Conservation (phyloP, 176 grass and related monocot species). For the Ensete ventricosum region DNA sequence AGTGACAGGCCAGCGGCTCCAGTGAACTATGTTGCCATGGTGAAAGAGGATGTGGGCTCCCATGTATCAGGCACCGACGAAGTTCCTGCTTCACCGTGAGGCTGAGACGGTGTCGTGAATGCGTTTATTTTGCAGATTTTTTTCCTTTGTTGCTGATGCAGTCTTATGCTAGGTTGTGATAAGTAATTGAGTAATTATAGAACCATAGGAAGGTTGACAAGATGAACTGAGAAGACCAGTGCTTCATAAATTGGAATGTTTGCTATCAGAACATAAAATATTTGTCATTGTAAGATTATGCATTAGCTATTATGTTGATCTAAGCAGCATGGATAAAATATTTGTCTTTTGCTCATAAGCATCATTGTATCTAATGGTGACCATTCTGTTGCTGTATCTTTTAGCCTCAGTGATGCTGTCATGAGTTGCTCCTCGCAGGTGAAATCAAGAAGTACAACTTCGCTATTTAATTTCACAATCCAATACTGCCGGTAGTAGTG, state of each 20-base stretch:
- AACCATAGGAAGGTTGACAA: neutral
- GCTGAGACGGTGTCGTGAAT: neutral
- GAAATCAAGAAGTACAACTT: too few relatives aligned
- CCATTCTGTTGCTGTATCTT: too few relatives aligned
- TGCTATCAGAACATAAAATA: neutral
- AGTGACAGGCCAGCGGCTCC: slow-evolving; percentile 35
- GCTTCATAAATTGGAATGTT: neutral
- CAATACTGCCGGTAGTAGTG: too few relatives aligned
- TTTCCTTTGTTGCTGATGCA: neutral
- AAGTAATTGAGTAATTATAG: neutral
- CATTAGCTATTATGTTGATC: neutral
- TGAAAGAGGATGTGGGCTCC: slow-evolving; percentile 42
- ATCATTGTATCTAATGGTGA: too few relatives aligned
- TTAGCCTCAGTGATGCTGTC: too few relatives aligned
- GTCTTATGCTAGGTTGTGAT: neutral
- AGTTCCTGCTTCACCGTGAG: slow-evolving; percentile 50
- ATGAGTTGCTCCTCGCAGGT: too few relatives aligned
- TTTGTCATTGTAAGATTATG: neutral
- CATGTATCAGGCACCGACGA: slow-evolving; percentile 36
- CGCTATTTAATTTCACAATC: too few relatives aligned
- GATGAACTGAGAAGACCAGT: neutral
- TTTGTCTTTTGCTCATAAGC: too few relatives aligned
- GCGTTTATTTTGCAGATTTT: neutral
- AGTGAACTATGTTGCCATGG: slow-evolving; percentile 57
- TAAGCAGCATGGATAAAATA: neutral